Percentiles rank a stretch among this genome's conserved stretches.
These are phyloP conservation scores for Annulohypoxylon truncatum DNA, from an alignment of 2,329 filamentous ascomycete genomes.

Conservation along the genomic window DNA sequence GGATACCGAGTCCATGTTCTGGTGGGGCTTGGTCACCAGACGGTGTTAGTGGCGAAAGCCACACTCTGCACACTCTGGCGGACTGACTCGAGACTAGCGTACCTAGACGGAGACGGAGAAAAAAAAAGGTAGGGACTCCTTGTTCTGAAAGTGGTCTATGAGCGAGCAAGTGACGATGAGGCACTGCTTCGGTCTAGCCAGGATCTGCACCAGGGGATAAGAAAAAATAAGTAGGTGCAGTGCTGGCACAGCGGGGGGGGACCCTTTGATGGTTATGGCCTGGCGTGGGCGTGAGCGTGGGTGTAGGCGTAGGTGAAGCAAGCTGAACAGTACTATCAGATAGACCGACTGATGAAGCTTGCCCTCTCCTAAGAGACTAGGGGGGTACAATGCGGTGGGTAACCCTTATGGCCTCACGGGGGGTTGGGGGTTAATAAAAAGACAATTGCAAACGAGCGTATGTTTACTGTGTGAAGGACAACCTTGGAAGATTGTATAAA, in stretches of 20 bases:
- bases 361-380: constrained; percentile 9
- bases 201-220: constrained; percentile 41
- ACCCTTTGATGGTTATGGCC: constrained; percentile 27
- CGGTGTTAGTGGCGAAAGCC: constrained; percentile 49
- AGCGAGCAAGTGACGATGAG: constrained; percentile 29
- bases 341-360: neutral
- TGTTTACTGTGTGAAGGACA: constrained; percentile 19
- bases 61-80: constrained; percentile 32
- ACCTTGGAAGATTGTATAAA: constrained; percentile 15
- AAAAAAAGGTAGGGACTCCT: constrained; percentile 17
- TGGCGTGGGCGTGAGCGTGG: neutral
- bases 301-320: neutral
- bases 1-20: constrained; percentile 45
- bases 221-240: constrained; percentile 16
- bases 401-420: constrained; percentile 24
- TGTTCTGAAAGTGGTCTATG: constrained; percentile 15
- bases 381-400: constrained; percentile 34
- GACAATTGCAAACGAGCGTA: constrained; percentile 36
- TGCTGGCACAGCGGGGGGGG: constrained; percentile 32
- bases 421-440: constrained; percentile 12
- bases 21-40: constrained; percentile 49
- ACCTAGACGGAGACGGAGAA: constrained; percentile 24
- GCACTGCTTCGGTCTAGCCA: constrained; percentile 38
- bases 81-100: constrained; percentile 47
- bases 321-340: neutral